A percentile compares a stretch with the other conserved stretches of the same genome.
Evolutionary conservation across 2,329 filamentous ascomycete genomes (phyloP).

Genomic region (Diaporthe caulivora): DNA sequence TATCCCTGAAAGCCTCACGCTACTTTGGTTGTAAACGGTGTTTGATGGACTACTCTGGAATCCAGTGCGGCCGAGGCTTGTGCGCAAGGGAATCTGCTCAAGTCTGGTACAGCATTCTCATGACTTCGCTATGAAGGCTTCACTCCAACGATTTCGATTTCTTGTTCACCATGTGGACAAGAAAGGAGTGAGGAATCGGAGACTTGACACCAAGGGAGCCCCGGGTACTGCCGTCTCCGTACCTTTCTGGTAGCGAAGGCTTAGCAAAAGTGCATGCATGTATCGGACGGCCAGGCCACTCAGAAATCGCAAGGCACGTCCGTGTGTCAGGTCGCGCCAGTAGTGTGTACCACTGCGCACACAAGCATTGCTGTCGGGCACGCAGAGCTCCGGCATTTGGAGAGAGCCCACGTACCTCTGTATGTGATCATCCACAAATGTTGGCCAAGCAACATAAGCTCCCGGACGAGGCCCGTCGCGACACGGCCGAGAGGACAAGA

Average conservation of each 20-base stretch:
- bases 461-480: not conserved
- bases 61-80: not conserved
- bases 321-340: not conserved
- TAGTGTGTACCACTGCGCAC: too few relatives aligned
- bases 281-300: constrained; percentile 1
- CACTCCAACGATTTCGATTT: too few relatives aligned
- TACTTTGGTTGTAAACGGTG: not conserved
- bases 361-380: not conserved
- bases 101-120: not conserved
- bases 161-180: not conserved
- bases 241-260: not conserved
- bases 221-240: not conserved
- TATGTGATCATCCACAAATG: not conserved
- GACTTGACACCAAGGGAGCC: not conserved
- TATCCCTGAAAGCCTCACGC: not conserved
- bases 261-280: not conserved
- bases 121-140: not conserved
- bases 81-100: not conserved
- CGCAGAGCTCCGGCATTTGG: not conserved
- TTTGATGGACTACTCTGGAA: not conserved
- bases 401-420: not conserved
- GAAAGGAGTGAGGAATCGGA: not conserved
- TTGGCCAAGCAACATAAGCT: not conserved
- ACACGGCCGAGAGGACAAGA: constrained; percentile 2
- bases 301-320: not conserved